Conservation (phyloP, 163 green algal genomes). For the Volvox carteri region DNA sequence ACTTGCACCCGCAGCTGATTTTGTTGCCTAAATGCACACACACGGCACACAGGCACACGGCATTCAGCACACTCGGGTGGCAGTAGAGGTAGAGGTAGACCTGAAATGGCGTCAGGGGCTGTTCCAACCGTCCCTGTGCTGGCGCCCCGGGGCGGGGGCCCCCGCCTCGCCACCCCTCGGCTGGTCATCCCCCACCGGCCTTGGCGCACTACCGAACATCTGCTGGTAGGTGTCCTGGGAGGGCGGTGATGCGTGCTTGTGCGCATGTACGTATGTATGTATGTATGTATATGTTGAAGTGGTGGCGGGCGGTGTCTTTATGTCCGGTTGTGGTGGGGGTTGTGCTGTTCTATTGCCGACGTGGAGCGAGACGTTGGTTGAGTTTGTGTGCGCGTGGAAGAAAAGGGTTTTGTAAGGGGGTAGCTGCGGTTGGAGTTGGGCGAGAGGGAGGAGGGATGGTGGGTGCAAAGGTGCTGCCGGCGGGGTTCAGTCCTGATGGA, state of each 20-base stretch:
- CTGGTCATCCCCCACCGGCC: neutral
- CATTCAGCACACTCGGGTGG: too few species aligned
- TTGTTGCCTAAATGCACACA: too few species aligned
- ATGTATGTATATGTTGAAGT: neutral
- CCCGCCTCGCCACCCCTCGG: neutral
- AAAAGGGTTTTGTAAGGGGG: neutral
- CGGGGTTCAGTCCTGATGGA: too few species aligned
- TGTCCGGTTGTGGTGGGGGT: neutral
- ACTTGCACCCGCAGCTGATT: too few species aligned
- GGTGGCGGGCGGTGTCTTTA: neutral
- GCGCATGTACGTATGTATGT: neutral
- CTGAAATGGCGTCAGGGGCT: conserved; percentile 31
- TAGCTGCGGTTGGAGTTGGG: too few species aligned
- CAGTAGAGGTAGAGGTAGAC: too few species aligned
- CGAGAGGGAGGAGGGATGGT: too few species aligned
- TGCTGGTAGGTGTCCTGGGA: conserved; percentile 31
- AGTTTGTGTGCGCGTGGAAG: neutral
- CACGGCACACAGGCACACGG: too few species aligned
- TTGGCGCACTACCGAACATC: conserved; percentile 10
- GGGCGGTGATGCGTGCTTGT: neutral
- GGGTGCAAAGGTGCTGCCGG: too few species aligned
- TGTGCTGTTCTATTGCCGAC: neutral
- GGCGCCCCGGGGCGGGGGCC: too few species aligned
- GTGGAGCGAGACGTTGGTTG: neutral
- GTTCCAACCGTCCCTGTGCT: conserved; percentile 1